A percentile compares a stretch with the other conserved stretches of the same genome.
Evolutionary conservation across 1,139 yeast genomes (phyloP).

Genomic region (Yamadazyma songkhlaensis): DNA sequence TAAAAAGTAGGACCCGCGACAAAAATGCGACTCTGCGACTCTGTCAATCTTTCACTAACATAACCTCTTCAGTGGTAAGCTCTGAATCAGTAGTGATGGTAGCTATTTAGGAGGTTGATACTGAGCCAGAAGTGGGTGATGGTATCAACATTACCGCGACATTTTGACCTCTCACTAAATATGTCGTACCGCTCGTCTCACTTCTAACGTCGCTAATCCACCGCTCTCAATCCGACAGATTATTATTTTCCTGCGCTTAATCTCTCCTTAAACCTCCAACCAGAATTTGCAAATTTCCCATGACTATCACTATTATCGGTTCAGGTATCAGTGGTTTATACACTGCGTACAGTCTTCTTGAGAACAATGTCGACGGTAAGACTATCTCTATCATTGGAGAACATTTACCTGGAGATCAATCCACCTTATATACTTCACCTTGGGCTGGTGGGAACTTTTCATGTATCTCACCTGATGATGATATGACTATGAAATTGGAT

Average conservation of each 20-base stretch:
- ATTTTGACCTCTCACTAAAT: no score
- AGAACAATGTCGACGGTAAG: slow-evolving; percentile 1
- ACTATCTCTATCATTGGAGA: slow-evolving; percentile 16
- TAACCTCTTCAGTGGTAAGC: no score
- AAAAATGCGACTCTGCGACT: not conserved
- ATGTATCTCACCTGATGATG: slow-evolving; percentile 6
- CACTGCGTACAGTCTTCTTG: slow-evolving; percentile 4
- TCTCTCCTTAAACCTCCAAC: no score
- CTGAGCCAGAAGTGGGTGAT: no score
- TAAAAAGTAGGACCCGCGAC: not conserved
- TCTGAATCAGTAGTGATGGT: no score
- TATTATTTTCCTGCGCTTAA: no score
- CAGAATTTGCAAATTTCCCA: no score
- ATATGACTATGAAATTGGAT: slow-evolving; percentile 2
- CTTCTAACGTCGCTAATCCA: no score
- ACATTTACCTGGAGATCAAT: slow-evolving; percentile 22
- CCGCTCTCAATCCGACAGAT: no score
- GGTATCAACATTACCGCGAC: no score
- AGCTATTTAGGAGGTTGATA: not conserved
- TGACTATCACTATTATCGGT: slow-evolving; percentile 1
- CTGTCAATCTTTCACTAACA: not conserved
- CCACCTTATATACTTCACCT: slow-evolving; percentile 22
- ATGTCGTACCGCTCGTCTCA: no score
- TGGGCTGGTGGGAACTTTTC: slow-evolving; percentile 23
- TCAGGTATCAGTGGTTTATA: slow-evolving; percentile 4